Conservation (phyloP, 495 filamentous ascomycete species). For the Parachaetomium inaequale region DNA sequence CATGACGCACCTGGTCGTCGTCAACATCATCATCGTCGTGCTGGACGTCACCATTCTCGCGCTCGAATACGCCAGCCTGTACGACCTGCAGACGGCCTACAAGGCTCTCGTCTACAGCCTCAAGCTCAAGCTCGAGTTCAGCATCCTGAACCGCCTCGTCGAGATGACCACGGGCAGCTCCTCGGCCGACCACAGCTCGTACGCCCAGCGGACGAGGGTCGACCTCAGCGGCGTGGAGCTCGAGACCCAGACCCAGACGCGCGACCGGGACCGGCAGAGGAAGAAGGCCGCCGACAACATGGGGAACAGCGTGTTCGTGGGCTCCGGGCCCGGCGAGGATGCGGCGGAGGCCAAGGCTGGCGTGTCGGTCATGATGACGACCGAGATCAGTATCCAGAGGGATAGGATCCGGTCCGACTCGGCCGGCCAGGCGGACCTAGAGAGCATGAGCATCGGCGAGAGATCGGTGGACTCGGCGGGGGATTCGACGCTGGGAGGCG, state of each 20-base stretch:
- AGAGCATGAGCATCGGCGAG: not conserved
- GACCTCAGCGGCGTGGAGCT: not conserved
- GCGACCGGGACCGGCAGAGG: not conserved
- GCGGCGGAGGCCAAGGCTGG: not conserved
- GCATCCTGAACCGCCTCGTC: conserved; percentile 48
- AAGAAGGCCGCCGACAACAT: not conserved
- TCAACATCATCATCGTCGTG: conserved; percentile 51
- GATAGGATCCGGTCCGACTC: not conserved
- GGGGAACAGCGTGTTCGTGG: not conserved
- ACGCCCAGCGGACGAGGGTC: not conserved
- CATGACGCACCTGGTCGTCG: conserved; percentile 55
- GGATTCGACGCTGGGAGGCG: not conserved
- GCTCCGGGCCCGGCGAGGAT: not conserved
- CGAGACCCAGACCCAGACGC: not conserved
- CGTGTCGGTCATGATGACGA: not conserved
- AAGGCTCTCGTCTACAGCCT: conserved; percentile 61
- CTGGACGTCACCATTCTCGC: conserved; percentile 51
- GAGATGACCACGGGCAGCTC: conserved; percentile 5
- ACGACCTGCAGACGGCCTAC: conserved; percentile 57
- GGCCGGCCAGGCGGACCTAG: not conserved
- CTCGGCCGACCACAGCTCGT: not conserved
- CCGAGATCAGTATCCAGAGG: not conserved
- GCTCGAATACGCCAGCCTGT: conserved; percentile 54
- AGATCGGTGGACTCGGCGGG: not conserved
- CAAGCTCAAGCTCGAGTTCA: conserved; percentile 65